These are phyloP conservation scores for Paramecium caudatum DNA, from an alignment of 73 alveolate genomes.

Conservation along the genomic window DNA sequence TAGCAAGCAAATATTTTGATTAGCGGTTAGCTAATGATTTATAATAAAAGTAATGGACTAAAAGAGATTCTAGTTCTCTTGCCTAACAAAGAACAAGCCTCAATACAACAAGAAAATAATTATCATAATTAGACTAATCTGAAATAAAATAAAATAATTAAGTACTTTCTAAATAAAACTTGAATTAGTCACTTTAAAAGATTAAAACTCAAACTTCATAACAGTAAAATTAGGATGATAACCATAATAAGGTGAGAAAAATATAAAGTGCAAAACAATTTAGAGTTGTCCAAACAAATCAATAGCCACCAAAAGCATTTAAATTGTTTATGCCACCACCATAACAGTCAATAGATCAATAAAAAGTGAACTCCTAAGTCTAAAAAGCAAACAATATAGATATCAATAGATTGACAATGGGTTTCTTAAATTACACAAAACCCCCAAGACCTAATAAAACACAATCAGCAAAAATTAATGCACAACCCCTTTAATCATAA, in stretches of 20 bases:
- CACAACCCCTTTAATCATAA: background rate
- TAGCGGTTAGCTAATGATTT: slow-evolving; percentile 57
- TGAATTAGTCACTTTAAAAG: slow-evolving; percentile 23
- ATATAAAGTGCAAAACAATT: slow-evolving; percentile 43
- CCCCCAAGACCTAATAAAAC: slow-evolving; percentile 54
- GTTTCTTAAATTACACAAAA: slow-evolving; percentile 51
- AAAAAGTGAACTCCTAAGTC: background rate
- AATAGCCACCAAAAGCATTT: slow-evolving; percentile 51
- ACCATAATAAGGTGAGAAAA: background rate
- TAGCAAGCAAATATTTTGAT: slow-evolving; percentile 74
- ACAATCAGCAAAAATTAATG: background rate
- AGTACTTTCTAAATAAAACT: background rate
- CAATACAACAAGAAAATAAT: background rate
- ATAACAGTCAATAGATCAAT: background rate
- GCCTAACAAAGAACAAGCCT: slow-evolving; percentile 37
- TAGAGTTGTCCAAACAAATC: slow-evolving; percentile 11
- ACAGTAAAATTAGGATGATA: background rate
- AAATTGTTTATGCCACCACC: slow-evolving; percentile 42
- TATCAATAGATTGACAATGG: slow-evolving; percentile 56
- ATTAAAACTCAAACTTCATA: background rate
- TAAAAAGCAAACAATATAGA: slow-evolving; percentile 23
- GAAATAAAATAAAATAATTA: background rate
- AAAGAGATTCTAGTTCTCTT: slow-evolving; percentile 8
- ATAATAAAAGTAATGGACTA: slow-evolving; percentile 34
- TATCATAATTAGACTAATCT: slow-evolving; percentile 10